Conservation (phyloP, 2,329 filamentous ascomycete species). For the Pseudopithomyces chartarum region DNA sequence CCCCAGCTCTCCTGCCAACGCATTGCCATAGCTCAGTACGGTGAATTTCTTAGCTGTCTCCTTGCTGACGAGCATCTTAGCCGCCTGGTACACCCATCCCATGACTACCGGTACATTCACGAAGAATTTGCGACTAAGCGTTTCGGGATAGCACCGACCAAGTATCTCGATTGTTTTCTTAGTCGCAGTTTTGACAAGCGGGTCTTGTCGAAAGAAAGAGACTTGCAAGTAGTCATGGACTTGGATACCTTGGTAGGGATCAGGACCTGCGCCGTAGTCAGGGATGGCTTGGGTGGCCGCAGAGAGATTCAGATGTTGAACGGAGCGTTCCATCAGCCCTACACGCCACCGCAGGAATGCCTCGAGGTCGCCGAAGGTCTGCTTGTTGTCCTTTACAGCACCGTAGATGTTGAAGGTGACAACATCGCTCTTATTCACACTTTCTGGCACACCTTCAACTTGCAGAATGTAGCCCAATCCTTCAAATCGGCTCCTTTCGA, state of each 20-base stretch:
- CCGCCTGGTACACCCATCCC: constrained; percentile 69
- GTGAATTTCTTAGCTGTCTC: constrained; percentile 57
- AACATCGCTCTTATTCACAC: constrained; percentile 63
- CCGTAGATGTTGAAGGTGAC: constrained; percentile 96
- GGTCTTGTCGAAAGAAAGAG: constrained; percentile 82
- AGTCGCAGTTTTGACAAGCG: constrained; percentile 74
- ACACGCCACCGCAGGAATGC: constrained; percentile 93
- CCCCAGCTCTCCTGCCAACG: constrained; percentile 69
- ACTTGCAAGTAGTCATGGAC: constrained; percentile 92
- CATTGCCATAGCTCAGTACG: constrained; percentile 63
- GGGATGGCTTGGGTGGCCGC: constrained; percentile 73
- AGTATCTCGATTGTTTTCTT: constrained; percentile 83
- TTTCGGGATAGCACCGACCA: constrained; percentile 83
- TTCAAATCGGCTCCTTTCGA: constrained; percentile 72
- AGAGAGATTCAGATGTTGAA: constrained; percentile 73
- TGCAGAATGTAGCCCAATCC: constrained; percentile 80
- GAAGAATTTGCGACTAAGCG: constrained; percentile 90
- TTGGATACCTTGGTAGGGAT: constrained; percentile 90
- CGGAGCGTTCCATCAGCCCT: constrained; percentile 84
- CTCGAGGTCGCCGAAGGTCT: constrained; percentile 80
- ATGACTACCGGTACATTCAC: constrained; percentile 91
- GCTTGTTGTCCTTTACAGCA: constrained; percentile 77
- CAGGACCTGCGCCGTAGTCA: constrained; percentile 66
- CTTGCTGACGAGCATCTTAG: constrained; percentile 53
- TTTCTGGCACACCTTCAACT: constrained; percentile 62